Evolutionary conservation across 1,284 basidiomycete genomes (phyloP), one percentile per base, ranked within the genome.

Genomic region (Boletus mariae): DNA sequence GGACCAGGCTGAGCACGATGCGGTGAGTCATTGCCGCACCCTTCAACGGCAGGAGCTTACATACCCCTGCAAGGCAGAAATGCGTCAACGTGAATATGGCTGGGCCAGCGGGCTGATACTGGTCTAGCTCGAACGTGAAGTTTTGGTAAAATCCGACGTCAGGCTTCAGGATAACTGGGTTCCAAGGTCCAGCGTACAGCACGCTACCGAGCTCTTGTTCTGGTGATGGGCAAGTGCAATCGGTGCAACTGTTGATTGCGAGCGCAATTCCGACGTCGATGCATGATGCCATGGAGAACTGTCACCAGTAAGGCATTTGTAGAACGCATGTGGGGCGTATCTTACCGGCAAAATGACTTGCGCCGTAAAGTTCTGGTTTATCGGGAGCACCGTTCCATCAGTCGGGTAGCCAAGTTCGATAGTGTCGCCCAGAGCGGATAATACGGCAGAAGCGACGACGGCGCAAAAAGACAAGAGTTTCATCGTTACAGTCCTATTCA

Each of bases 321-420:
- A 12, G 10, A 9, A n/a, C 15, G 15, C 7, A 28, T 43, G 26
- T n/a, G 7, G 23, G 3, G 26, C 4, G 4, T 26, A 28, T 26
- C 42, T 43, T 44, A 57, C 63, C 11, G 49, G 56, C 12, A 52
- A 46, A 32, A 60, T 44, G n/a, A 64, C 55, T 44, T 58, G 57
- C 13, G 37, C 63, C 25, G 46, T 28, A 11, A 59, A 37, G 23
- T 54, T 42, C 37, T 67, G 31, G 23, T 55, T 63, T 31, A 47
- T 53, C 3, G 34, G 44, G 45, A 65, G 53, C 10, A 56, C 51
- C 4, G 52, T 43, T 29, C 64, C 62, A 42, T 61, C 53, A 13
- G 26, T 47, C 6, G 64, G 66, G 47, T 58, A 61, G n/a, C 54
- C 45, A 41, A 63, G 40, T 25, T 64, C 55, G 29, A 64, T 61